Conservation (phyloP, 352 stramenopile genomes). For the Halophytophthora polymorphica region DNA sequence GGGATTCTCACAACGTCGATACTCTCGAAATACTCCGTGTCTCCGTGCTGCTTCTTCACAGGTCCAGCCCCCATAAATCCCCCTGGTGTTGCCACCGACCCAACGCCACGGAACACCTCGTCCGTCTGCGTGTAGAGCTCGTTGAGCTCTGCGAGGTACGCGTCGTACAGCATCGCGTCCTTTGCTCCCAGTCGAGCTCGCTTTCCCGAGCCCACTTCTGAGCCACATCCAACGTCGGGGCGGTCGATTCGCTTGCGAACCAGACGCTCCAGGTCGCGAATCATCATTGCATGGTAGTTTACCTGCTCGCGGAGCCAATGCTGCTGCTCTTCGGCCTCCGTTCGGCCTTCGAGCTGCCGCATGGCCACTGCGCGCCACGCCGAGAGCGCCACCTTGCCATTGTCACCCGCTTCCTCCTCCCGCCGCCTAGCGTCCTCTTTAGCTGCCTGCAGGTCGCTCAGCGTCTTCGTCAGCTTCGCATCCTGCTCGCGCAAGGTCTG, state of each 20-base stretch:
- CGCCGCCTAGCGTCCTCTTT: slow-evolving; percentile 12
- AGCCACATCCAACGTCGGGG: not conserved
- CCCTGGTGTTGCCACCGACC: not conserved
- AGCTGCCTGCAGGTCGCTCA: slow-evolving; percentile 8
- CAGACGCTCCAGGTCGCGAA: slow-evolving; percentile 2
- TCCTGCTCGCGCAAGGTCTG: slow-evolving; percentile 18
- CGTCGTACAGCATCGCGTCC: slow-evolving; percentile 6
- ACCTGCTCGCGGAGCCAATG: slow-evolving; percentile 4
- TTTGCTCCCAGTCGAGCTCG: not conserved
- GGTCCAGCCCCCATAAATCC: not conserved
- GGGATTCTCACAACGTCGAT: not conserved
- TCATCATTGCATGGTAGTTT: slow-evolving; percentile 3
- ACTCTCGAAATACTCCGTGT: not conserved
- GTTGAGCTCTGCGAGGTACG: slow-evolving; percentile 7
- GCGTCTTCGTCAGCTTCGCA: slow-evolving; percentile 8
- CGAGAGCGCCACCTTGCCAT: not conserved
- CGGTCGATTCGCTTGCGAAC: not conserved
- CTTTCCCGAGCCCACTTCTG: not conserved
- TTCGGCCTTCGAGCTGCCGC: slow-evolving; percentile 19
- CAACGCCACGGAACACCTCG: slow-evolving; percentile 1
- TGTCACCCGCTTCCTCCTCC: not conserved
- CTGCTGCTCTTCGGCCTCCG: slow-evolving; percentile 24
- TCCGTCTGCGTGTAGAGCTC: slow-evolving; percentile 5
- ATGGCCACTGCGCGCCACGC: slow-evolving; percentile 19
- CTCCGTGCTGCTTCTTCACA: not conserved